Conservation (phyloP, 2,329 filamentous ascomycete genomes). For the Aureobasidium namibiae region DNA sequence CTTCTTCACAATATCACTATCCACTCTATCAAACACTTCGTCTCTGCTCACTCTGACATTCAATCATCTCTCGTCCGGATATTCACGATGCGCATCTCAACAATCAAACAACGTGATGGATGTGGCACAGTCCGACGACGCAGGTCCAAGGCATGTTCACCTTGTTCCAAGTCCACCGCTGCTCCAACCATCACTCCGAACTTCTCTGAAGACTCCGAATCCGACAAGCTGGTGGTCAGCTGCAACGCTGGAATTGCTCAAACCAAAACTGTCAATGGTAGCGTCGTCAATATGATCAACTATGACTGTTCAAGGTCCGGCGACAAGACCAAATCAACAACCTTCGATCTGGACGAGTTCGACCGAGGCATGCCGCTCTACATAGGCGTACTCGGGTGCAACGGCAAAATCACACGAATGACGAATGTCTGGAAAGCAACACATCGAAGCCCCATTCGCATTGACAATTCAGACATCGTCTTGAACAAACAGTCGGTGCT, state of each 20-base stretch:
- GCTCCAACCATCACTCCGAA: background rate
- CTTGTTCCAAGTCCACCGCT: no score
- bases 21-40: no score
- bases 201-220: background rate
- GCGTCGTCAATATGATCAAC: background rate
- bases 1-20: background rate
- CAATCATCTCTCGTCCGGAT: background rate
- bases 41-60: no score
- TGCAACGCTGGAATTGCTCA: background rate
- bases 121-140: background rate
- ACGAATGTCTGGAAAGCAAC: background rate
- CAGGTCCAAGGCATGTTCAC: background rate
- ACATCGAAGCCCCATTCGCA: constrained; percentile 24
- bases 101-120: background rate
- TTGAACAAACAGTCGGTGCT: constrained; percentile 33
- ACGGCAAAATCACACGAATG: background rate
- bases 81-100: background rate
- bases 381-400: background rate
- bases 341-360: background rate
- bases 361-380: background rate
- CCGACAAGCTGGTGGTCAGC: background rate
- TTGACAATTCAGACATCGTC: constrained; percentile 32
- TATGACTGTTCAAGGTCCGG: background rate
- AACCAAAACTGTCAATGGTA: constrained; percentile 19
- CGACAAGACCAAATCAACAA: background rate